Evolutionary conservation across 2,329 filamentous ascomycete genomes (phyloP), one percentile per base, ranked within the genome.

Genomic region (Plectosphaerella plurivora): DNA sequence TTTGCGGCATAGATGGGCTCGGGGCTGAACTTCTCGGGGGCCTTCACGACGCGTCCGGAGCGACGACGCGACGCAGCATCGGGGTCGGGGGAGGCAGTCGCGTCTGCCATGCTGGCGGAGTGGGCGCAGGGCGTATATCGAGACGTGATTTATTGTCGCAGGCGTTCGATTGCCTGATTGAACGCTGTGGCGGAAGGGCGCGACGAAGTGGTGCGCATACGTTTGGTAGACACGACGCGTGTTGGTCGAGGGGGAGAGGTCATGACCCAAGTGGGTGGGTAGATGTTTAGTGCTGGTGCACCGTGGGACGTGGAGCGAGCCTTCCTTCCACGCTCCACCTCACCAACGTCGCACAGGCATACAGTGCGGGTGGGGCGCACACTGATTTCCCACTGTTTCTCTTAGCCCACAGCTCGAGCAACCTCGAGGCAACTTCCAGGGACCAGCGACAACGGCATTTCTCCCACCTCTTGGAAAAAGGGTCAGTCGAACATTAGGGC

Each of bases 31-130:
- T 85, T 85, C 63, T 77, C 67, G 45, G 83, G 82, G 36, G 73
- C 75, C 63, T 74, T 81, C 56, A 82, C 76, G 73, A 84, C 83
- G 81, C 83, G 83, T 82, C 83, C 82, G 37, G 85, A 88, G 59
- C 83, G 82, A 68, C 86, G 84, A 76, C 79, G 78, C 70, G 77
- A 74, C 63, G 75, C 73, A 54, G 73, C 69, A 56, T 76, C 73
- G 55, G 73, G 71, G 51, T 78, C 76, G 55, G 78, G 75, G 48
- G 79, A 78, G 58, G 73, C 71, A 63, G 73, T 77, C 67, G 76
- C 74, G 71, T 79, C 79, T 61, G 82, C 78, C 70, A 77, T 75
- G 59, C 66, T 76, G 64, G 78, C 73, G 33, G 46, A 3, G 20
- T 37, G 35, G 41, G 28, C 28, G 28, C 28, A 8, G 28, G 28